A percentile compares a stretch with the other conserved stretches of the same genome.
phyloP scores from a whole-genome alignment of 2,329 filamentous ascomycete genomes.

The Pseudogymnoascus sp. region DNA sequence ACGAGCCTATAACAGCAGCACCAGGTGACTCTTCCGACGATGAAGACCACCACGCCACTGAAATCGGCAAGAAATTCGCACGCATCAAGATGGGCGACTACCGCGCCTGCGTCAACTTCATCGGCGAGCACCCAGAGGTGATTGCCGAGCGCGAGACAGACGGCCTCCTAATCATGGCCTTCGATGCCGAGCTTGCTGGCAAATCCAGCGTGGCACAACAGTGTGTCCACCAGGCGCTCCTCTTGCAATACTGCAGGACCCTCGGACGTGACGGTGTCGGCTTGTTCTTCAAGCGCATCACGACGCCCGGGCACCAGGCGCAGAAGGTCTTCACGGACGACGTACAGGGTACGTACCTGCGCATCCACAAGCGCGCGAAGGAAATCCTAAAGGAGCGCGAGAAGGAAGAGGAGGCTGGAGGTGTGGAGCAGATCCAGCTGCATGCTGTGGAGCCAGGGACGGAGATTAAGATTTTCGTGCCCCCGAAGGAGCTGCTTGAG shows the following conservation, averaged over 20 bases:
- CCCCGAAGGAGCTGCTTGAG: constrained; percentile 41
- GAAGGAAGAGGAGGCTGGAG: constrained; percentile 49
- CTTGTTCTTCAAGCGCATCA: constrained; percentile 94
- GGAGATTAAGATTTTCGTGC: constrained; percentile 80
- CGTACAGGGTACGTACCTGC: constrained; percentile 76
- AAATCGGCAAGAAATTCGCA: constrained; percentile 71
- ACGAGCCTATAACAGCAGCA: constrained; percentile 38
- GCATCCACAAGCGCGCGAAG: constrained; percentile 62
- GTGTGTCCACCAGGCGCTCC: constrained; percentile 85
- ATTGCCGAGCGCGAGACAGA: constrained; percentile 82
- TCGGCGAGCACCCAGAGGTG: constrained; percentile 69
- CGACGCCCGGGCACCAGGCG: constrained; percentile 80
- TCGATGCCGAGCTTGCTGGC: constrained; percentile 73
- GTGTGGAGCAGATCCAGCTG: constrained; percentile 92
- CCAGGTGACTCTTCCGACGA: constrained; percentile 55
- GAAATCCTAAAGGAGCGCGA: constrained; percentile 38
- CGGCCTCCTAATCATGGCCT: constrained; percentile 81
- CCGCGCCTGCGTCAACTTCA: constrained; percentile 61
- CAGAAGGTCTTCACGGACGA: constrained; percentile 88
- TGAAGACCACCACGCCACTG: constrained; percentile 65
- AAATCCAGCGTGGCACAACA: constrained; percentile 70
- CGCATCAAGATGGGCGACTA: constrained; percentile 71
- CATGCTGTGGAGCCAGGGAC: constrained; percentile 93
- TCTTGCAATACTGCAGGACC: constrained; percentile 90
- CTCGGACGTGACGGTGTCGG: constrained; percentile 71